Evolutionary conservation across 192 early-diverging fungal genomes (phyloP).

Genomic region (Umbelopsis isabellina): DNA sequence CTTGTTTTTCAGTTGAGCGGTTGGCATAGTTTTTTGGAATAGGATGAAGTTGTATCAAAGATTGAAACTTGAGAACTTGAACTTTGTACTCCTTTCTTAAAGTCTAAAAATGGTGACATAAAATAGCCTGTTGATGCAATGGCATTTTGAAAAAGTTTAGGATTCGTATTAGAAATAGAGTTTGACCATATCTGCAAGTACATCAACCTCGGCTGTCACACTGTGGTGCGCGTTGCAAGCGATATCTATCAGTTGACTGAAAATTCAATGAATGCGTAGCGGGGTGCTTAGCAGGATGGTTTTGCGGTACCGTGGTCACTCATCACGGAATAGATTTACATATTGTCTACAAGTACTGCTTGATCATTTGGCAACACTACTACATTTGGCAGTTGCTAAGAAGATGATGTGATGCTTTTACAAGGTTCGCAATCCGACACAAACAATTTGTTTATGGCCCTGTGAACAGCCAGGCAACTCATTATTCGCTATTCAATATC

Average conservation of each 20-base stretch:
- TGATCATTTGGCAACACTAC: neutral
- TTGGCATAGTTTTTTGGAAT: conserved; percentile 24
- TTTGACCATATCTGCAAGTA: neutral
- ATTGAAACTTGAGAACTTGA: neutral
- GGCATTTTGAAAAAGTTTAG: neutral
- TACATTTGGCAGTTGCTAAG: neutral
- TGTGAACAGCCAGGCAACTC: no score
- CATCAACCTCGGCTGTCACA: no score
- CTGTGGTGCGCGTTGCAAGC: no score
- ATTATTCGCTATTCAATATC: conserved; percentile 1
- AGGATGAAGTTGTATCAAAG: neutral
- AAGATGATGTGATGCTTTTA: neutral
- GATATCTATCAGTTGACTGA: no score
- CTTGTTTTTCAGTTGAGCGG: conserved; percentile 28
- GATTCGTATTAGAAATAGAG: conserved; percentile 15
- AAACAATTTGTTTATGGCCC: no score
- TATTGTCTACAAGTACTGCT: neutral
- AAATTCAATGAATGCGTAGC: no score
- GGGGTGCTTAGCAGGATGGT: no score
- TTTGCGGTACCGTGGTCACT: no score
- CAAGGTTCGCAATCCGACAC: neutral
- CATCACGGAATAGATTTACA: no score
- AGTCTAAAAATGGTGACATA: conserved; percentile 13
- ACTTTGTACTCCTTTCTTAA: neutral
- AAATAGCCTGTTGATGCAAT: neutral